Conservation (phyloP, 176 grass and related monocot genomes). For the Paspalum vaginatum region DNA sequence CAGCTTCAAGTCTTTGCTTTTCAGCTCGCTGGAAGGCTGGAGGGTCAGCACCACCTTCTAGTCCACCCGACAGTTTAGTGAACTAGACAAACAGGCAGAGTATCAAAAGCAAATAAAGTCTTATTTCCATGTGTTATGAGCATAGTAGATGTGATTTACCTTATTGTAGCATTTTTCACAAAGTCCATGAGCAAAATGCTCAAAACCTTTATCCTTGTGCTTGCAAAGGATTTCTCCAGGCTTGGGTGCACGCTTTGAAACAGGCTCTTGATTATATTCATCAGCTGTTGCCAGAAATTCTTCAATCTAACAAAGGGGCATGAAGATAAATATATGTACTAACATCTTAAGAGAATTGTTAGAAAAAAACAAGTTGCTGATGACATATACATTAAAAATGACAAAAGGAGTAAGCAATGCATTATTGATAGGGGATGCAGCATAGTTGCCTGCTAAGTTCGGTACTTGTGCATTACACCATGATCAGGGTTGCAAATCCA, state of each 20-base stretch:
- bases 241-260: constrained; percentile 53
- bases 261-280: constrained; percentile 44
- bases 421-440: neutral
- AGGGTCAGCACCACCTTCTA: constrained; percentile 77
- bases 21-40: constrained; percentile 87
- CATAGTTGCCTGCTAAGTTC: neutral
- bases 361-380: constrained; percentile 3
- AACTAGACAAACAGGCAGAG: constrained; percentile 55
- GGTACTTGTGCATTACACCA: constrained; percentile 19
- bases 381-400: constrained; percentile 7
- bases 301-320: constrained; percentile 62
- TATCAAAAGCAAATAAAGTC: constrained; percentile 24
- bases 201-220: constrained; percentile 54
- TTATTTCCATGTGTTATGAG: constrained; percentile 1
- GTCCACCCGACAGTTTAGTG: constrained; percentile 69
- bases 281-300: constrained; percentile 75
- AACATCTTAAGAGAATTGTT: neutral
- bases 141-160: constrained; percentile 34
- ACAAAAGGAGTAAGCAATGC: neutral
- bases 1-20: constrained; percentile 51
- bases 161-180: constrained; percentile 79
- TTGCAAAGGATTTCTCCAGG: constrained; percentile 71
- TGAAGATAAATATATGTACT: neutral
- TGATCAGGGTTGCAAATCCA: neutral
- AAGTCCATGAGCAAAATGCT: constrained; percentile 94